Evolutionary conservation across 257 asterid genomes (phyloP).

Genomic region (Cordia subcordata): DNA sequence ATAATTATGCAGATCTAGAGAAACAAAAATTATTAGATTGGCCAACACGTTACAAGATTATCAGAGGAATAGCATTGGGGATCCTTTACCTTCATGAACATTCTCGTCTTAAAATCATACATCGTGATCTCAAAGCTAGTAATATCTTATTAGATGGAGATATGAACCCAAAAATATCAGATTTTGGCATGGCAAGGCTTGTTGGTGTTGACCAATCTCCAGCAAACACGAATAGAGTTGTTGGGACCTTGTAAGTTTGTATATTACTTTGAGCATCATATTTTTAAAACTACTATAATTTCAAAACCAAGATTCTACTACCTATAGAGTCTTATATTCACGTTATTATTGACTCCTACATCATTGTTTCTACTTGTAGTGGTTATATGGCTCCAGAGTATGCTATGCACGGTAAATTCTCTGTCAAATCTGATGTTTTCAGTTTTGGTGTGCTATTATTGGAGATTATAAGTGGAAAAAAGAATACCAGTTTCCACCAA

Average conservation of each 20-base stretch:
- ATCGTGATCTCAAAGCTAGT: slow-evolving; percentile 6
- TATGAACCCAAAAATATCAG: slow-evolving; percentile 2
- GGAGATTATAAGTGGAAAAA: slow-evolving; percentile 23
- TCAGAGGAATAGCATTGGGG: not conserved
- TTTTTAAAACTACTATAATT: not conserved
- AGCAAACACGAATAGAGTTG: slow-evolving; percentile 18
- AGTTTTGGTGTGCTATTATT: slow-evolving; percentile 27
- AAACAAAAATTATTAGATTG: slow-evolving; percentile 5
- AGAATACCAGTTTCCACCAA: slow-evolving; percentile 15
- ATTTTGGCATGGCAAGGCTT: slow-evolving; percentile 3
- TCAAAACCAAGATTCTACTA: too few species aligned
- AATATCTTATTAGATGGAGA: not conserved
- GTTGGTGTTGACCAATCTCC: slow-evolving; percentile 12
- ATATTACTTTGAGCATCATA: not conserved
- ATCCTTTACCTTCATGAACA: slow-evolving; percentile 7
- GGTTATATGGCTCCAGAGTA: slow-evolving; percentile 34
- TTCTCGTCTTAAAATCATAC: slow-evolving; percentile 1
- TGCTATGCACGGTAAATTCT: slow-evolving; percentile 21
- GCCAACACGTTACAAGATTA: slow-evolving; percentile 9
- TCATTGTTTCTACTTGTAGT: slow-evolving; percentile 5
- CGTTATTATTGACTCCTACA: not conserved
- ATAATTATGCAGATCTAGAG: not conserved
- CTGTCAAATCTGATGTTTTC: slow-evolving; percentile 26
- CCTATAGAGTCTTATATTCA: too few species aligned
- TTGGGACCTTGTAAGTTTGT: slow-evolving; percentile 23